Evolutionary conservation across 2,329 filamentous ascomycete species (phyloP).

Genomic region (Colletotrichum filicis): DNA sequence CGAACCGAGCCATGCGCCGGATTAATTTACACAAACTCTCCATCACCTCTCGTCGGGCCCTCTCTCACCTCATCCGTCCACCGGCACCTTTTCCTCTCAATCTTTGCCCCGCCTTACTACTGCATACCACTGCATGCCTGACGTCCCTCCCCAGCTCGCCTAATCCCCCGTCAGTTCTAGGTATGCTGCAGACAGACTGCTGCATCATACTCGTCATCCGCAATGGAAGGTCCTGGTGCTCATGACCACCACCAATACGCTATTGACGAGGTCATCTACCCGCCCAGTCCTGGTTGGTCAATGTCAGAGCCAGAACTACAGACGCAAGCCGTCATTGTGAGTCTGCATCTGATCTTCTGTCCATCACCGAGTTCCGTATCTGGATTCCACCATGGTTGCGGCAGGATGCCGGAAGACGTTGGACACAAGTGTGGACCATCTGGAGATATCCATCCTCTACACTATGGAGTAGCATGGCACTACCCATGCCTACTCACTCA

Average conservation of each 20-base stretch:
- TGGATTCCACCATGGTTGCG: neutral
- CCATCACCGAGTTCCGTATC: neutral
- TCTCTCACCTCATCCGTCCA: neutral
- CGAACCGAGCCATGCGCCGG: neutral
- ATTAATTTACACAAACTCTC: neutral
- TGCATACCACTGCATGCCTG: neutral
- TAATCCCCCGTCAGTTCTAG: neutral
- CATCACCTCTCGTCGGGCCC: neutral
- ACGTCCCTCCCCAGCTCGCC: neutral
- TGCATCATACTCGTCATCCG: neutral
- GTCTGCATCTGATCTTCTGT: neutral
- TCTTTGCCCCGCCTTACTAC: neutral
- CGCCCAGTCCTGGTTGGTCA: neutral
- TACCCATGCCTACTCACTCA: too few species aligned
- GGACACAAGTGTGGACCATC: constrained; percentile 24
- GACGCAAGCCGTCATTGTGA: neutral
- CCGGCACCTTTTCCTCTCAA: neutral
- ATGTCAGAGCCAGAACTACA: neutral
- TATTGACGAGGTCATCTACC: neutral
- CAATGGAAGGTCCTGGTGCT: neutral
- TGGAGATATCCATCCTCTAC: neutral
- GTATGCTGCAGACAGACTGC: neutral
- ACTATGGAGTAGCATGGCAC: too few species aligned
- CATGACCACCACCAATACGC: neutral
- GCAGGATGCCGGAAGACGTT: too few species aligned